These are phyloP conservation scores for Paxillus rubicundulus DNA, from an alignment of 768 basidiomycete species.

Conservation along the genomic window DNA sequence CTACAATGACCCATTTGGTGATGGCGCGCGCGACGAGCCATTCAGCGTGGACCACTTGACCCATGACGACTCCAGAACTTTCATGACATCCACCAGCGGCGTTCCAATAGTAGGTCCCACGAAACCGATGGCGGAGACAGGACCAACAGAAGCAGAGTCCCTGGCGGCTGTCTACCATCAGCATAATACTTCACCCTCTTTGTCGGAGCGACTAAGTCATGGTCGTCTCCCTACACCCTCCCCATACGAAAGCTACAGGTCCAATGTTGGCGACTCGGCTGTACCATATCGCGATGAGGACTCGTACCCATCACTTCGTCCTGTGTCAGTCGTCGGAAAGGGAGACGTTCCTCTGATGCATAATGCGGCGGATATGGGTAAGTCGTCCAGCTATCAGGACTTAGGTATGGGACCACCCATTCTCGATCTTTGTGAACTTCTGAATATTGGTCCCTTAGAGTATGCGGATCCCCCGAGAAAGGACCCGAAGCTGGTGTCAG, in stretches of 20 bases:
- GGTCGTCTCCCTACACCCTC: slow-evolving; percentile 19
- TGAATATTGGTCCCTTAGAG: slow-evolving; percentile 39
- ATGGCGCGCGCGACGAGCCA: slow-evolving; percentile 22
- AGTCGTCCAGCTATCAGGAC: slow-evolving; percentile 45
- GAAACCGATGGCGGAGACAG: neutral
- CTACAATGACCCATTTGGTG: slow-evolving; percentile 26
- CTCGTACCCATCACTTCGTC: slow-evolving; percentile 7
- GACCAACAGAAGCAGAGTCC: slow-evolving; percentile 21
- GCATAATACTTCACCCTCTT: slow-evolving; percentile 13
- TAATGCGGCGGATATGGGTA: slow-evolving; percentile 43
- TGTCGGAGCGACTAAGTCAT: slow-evolving; percentile 9
- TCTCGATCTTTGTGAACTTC: neutral
- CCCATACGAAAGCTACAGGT: slow-evolving; percentile 1
- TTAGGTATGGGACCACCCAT: slow-evolving; percentile 40
- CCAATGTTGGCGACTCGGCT: slow-evolving; percentile 7
- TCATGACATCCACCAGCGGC: slow-evolving; percentile 22
- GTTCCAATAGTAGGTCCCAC: slow-evolving; percentile 12
- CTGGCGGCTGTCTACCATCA: slow-evolving; percentile 30
- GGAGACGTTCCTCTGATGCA: slow-evolving; percentile 42
- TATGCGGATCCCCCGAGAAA: slow-evolving; percentile 54
- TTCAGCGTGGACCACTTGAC: slow-evolving; percentile 12
- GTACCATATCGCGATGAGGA: slow-evolving; percentile 26
- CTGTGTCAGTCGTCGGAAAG: slow-evolving; percentile 18
- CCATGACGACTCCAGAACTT: slow-evolving; percentile 19
- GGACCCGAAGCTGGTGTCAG: slow-evolving; percentile 26